Conservation (phyloP, 78 protist species). For the Emiliania huxleyi region DNA sequence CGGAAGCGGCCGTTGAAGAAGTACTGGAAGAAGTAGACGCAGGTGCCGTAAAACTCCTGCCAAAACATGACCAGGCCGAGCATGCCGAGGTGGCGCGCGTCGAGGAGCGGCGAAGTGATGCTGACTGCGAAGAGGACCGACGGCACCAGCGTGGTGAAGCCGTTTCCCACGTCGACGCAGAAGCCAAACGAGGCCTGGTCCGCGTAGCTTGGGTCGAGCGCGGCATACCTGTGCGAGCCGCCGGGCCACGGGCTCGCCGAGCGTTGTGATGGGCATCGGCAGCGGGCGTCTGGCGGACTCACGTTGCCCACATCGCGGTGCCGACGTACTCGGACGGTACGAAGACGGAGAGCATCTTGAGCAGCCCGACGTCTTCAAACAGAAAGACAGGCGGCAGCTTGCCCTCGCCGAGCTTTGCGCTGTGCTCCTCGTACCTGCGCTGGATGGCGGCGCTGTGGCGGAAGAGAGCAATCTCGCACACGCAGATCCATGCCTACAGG, state of each 20-base stretch:
- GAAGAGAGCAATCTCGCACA: not conserved
- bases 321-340: not conserved
- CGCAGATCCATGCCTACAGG: constrained; percentile 3
- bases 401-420: not conserved
- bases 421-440: too few species aligned
- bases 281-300: too few species aligned
- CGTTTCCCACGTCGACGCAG: not conserved
- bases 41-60: not conserved
- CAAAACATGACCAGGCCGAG: not conserved
- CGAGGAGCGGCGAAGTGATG: not conserved
- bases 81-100: not conserved
- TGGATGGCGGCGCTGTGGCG: not conserved
- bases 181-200: not conserved
- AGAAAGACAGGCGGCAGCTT: not conserved
- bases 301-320: not conserved
- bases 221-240: not conserved
- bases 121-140: not conserved
- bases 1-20: not conserved
- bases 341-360: not conserved
- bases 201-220: not conserved
- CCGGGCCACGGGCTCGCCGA: too few species aligned
- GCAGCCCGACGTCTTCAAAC: not conserved
- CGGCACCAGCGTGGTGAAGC: not conserved
- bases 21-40: not conserved
- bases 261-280: too few species aligned